Evolutionary conservation across 2,329 filamentous ascomycete species (phyloP).

Genomic region (Beauveria sp.): DNA sequence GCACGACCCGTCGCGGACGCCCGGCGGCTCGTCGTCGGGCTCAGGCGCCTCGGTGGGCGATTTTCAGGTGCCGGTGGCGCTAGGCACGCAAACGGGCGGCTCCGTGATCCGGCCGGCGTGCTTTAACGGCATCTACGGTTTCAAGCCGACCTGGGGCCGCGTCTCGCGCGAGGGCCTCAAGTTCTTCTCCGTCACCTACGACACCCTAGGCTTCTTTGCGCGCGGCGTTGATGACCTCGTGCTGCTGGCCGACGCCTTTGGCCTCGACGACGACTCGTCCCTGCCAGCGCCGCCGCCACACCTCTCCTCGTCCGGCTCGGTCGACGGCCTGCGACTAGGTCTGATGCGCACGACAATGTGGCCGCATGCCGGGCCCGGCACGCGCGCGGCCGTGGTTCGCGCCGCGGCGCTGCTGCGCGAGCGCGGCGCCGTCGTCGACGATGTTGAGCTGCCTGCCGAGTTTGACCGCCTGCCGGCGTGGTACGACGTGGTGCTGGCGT

Average conservation of each 20-base stretch:
- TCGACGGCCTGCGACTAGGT: constrained; percentile 46
- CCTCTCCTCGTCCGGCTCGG: constrained; percentile 14
- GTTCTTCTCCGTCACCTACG: constrained; percentile 49
- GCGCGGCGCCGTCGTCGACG: constrained; percentile 47
- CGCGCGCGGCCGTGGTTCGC: constrained; percentile 31
- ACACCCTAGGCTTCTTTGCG: constrained; percentile 55
- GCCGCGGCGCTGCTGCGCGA: constrained; percentile 31
- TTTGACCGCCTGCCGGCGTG: constrained; percentile 43
- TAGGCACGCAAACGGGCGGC: constrained; percentile 61
- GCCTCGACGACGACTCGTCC: constrained; percentile 41
- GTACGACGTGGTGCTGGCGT: constrained; percentile 41
- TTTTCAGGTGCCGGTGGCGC: constrained; percentile 49
- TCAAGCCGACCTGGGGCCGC: constrained; percentile 60
- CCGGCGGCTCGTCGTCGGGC: constrained; percentile 60
- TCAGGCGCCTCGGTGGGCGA: constrained; percentile 60
- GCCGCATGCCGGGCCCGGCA: constrained; percentile 35
- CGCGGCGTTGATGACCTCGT: constrained; percentile 51
- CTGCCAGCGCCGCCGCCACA: constrained; percentile 14
- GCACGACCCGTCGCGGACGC: constrained; percentile 56
- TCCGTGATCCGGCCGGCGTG: constrained; percentile 56
- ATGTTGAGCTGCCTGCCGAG: constrained; percentile 42
- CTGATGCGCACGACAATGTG: constrained; percentile 48
- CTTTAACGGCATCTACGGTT: constrained; percentile 56
- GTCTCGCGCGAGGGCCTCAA: constrained; percentile 55
- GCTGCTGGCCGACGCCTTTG: constrained; percentile 46